Evolutionary conservation across 2,329 filamentous ascomycete species (phyloP), one percentile per base, ranked within the genome.

Genomic region (Fusarium illudens): DNA sequence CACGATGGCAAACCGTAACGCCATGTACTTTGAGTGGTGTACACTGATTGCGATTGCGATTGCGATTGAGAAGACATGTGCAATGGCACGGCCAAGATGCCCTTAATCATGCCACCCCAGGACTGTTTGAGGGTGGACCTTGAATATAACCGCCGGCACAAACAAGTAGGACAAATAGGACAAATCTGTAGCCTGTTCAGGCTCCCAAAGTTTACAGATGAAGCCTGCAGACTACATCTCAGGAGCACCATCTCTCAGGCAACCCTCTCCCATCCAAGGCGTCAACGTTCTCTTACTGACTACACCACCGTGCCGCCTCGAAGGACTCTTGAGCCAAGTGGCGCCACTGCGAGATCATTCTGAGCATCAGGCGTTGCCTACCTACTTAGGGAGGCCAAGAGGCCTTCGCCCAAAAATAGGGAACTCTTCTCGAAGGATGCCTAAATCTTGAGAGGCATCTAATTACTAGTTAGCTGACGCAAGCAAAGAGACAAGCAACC

Each of bases 391-490:
- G 44, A 49, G 27, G 44, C 7, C 27, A 10, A 49, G 12, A 32
- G 13, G n/a, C 13, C 7, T 32, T 32, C 11, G 9, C 20, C 6
- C 25, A 20, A 30, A 3, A 49, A 9, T 1, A 2, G 2, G 17
- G 7, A 49, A 30, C 10, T 27, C 25, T 48, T 7, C 44, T 6
- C 7, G 2, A 49, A 19, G 44, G 44, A 20, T 49, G 44, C 13
- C 44, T 32, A 32, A 20, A 49, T 15, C 22, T 5, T 6, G 19
- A 15, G 67, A 74, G n/a, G 71, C 73, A 32, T 79, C 78, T 6
- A 80, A 80, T 65, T 68, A 73, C 32, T 79, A 78, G 77, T 13
- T 27, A 78, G 77, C 22, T 27, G 78, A 78, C 69, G 69, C 8
- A n/a, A 51, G 56, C 32, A 51, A 46, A 50, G 62, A 27, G 58